A percentile compares a stretch with the other conserved stretches of the same genome.
phyloP scores from a whole-genome alignment of 2,329 filamentous ascomycete species.

The Dactylellina leptospora region DNA sequence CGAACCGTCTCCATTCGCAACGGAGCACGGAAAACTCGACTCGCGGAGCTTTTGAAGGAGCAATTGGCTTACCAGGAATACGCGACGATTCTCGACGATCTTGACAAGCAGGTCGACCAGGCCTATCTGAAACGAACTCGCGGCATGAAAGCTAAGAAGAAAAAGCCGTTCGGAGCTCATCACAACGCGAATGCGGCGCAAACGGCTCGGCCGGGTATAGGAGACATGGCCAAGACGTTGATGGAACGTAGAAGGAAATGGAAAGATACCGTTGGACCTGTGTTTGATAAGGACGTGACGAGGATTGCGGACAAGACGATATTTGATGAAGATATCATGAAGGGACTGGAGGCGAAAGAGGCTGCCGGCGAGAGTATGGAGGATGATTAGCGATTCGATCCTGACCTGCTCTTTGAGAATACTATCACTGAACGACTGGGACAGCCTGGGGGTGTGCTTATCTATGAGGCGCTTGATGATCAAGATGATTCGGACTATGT shows the following conservation, averaged over 20 bases:
- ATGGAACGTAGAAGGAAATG: conserved; percentile 92
- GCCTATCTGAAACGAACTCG: conserved; percentile 96
- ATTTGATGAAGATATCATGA: conserved; percentile 54
- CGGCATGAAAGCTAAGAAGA: conserved; percentile 92
- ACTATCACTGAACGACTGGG: no score
- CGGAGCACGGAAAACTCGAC: conserved; percentile 84
- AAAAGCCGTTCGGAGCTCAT: conserved; percentile 80
- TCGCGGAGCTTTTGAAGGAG: conserved; percentile 87
- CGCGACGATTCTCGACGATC: conserved; percentile 92
- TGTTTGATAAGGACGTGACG: conserved; percentile 78
- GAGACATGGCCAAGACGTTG: conserved; percentile 86
- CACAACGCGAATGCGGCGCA: conserved; percentile 68
- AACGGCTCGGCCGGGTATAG: conserved; percentile 77
- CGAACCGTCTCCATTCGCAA: conserved; percentile 86
- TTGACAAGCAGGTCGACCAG: conserved; percentile 84
- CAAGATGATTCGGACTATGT: no score
- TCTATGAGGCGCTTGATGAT: no score
- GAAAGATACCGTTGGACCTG: conserved; percentile 88
- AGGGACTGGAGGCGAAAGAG: conserved; percentile 56
- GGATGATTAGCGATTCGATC: conserved; percentile 46
- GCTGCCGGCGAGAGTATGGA: conserved; percentile 55
- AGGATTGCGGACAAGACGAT: conserved; percentile 55
- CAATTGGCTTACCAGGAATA: conserved; percentile 97
- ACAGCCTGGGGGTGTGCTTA: no score
- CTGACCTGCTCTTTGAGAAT: background rate